phyloP scores from a whole-genome alignment of 1,139 yeast genomes.

The Schwanniomyces etchellsii region DNA sequence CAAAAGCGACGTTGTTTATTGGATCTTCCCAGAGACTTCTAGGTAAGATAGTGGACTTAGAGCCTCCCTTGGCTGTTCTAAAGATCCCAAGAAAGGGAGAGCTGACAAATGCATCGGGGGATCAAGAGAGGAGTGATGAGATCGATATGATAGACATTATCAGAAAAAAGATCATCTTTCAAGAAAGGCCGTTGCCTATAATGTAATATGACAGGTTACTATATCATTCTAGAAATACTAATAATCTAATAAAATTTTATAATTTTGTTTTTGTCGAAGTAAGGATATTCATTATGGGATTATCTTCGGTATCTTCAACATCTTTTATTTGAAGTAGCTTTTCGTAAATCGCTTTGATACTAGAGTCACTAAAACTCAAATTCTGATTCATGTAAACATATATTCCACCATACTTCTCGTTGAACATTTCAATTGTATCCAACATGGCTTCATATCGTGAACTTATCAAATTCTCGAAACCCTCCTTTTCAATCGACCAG shows the following conservation, averaged over 20 bases:
- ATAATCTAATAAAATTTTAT: too few relatives aligned
- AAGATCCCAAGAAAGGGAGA: slow-evolving; percentile 35
- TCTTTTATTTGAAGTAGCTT: slow-evolving; percentile 30
- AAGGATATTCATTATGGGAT: too few relatives aligned
- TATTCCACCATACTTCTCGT: slow-evolving; percentile 55
- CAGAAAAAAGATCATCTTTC: slow-evolving; percentile 51
- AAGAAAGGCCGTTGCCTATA: slow-evolving; percentile 66
- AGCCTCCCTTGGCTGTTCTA: slow-evolving; percentile 58
- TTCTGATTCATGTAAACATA: slow-evolving; percentile 41
- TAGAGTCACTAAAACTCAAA: slow-evolving; percentile 44
- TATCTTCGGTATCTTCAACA: too few relatives aligned
- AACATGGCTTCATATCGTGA: slow-evolving; percentile 73
- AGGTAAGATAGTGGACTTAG: slow-evolving; percentile 51
- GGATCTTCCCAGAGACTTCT: slow-evolving; percentile 64
- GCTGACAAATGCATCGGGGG: slow-evolving; percentile 14
- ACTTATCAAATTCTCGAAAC: slow-evolving; percentile 54
- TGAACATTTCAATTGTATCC: slow-evolving; percentile 47
- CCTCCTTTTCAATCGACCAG: slow-evolving; percentile 42
- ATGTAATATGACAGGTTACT: slow-evolving; percentile 37
- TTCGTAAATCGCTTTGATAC: slow-evolving; percentile 43
- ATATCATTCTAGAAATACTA: too few relatives aligned
- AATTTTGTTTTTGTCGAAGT: too few relatives aligned
- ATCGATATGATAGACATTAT: slow-evolving; percentile 57
- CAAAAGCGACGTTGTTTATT: slow-evolving; percentile 50
- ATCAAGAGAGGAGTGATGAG: slow-evolving; percentile 9